Evolutionary conservation across 441 rosid genomes (phyloP).

Genomic region (Brassica balearica): DNA sequence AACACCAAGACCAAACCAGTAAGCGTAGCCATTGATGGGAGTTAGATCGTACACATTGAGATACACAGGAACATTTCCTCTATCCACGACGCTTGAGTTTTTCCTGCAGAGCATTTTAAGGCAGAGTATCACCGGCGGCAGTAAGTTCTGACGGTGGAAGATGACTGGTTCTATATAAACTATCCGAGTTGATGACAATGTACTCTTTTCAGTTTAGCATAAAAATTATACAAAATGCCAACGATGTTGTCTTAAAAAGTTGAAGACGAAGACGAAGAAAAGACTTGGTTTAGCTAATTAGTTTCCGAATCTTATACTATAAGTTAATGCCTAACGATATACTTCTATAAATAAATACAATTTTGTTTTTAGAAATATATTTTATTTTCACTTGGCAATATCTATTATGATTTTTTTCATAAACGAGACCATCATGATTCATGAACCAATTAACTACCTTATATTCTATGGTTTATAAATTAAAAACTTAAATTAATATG

Average conservation of each 20-base stretch:
- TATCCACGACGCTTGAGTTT: slow-evolving; percentile 51
- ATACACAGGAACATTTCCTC: slow-evolving; percentile 86
- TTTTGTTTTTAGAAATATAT: neutral
- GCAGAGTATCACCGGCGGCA: slow-evolving; percentile 34
- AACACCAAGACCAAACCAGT: slow-evolving; percentile 97
- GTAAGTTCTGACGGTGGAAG: slow-evolving; percentile 26
- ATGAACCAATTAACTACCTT: slow-evolving; percentile 1
- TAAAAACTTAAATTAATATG: slow-evolving; percentile 17
- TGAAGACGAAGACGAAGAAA: slow-evolving; percentile 5
- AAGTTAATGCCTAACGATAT: slow-evolving; percentile 13
- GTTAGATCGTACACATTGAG: slow-evolving; percentile 97
- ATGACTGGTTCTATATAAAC: slow-evolving; percentile 28
- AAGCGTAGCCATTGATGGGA: slow-evolving; percentile 90
- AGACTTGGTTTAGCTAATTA: slow-evolving; percentile 15
- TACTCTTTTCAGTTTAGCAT: slow-evolving; percentile 23
- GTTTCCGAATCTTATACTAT: neutral
- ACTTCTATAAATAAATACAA: neutral
- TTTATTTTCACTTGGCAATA: slow-evolving; percentile 4
- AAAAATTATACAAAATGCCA: slow-evolving; percentile 44
- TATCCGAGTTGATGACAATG: slow-evolving; percentile 21
- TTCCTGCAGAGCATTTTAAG: slow-evolving; percentile 72
- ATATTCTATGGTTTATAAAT: slow-evolving; percentile 6
- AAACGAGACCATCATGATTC: slow-evolving; percentile 2
- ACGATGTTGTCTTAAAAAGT: slow-evolving; percentile 29
- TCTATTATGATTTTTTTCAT: slow-evolving; percentile 4